phyloP scores from a whole-genome alignment of 2,329 filamentous ascomycete genomes.

The Didymella glomerata region DNA sequence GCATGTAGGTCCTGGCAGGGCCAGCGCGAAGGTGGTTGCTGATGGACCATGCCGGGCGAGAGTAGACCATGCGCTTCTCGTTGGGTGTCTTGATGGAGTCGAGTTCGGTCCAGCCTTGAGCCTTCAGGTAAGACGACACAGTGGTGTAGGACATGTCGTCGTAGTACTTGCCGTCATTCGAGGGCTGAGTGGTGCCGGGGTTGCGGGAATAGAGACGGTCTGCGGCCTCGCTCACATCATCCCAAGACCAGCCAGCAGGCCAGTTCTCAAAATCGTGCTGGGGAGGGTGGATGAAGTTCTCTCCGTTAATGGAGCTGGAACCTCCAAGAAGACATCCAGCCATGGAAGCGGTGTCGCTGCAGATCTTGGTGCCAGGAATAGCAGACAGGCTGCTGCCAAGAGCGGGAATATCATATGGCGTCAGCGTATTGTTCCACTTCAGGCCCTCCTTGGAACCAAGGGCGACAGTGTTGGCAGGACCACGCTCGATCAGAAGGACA shows the following conservation, averaged over 20 bases:
- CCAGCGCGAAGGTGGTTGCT: conserved; percentile 31
- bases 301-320: conserved; percentile 58
- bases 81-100: conserved; percentile 32
- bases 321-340: conserved; percentile 43
- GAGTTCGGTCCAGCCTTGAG: conserved; percentile 28
- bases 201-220: conserved; percentile 34
- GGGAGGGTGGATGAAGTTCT: conserved; percentile 63
- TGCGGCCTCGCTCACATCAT: conserved; percentile 29
- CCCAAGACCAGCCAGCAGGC: conserved; percentile 35
- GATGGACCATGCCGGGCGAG: conserved; percentile 26
- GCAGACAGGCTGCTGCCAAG: conserved; percentile 20
- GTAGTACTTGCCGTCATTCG: conserved; percentile 32
- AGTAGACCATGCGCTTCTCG: conserved; percentile 32
- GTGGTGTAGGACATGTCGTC: conserved; percentile 32
- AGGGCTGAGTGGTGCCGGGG: conserved; percentile 34
- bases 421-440: conserved; percentile 20
- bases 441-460: conserved; percentile 15
- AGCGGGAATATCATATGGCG: conserved; percentile 17
- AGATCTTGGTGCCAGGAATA: conserved; percentile 22
- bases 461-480: conserved; percentile 19
- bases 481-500: conserved; percentile 21
- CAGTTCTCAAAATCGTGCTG: conserved; percentile 41
- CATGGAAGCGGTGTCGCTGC: conserved; percentile 23
- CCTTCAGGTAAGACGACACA: conserved; percentile 29
- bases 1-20: conserved; percentile 35